A percentile compares a stretch with the other conserved stretches of the same genome.
These are phyloP conservation scores for Phoma sp. DNA, from an alignment of 2,329 filamentous ascomycete genomes.

Conservation along the genomic window DNA sequence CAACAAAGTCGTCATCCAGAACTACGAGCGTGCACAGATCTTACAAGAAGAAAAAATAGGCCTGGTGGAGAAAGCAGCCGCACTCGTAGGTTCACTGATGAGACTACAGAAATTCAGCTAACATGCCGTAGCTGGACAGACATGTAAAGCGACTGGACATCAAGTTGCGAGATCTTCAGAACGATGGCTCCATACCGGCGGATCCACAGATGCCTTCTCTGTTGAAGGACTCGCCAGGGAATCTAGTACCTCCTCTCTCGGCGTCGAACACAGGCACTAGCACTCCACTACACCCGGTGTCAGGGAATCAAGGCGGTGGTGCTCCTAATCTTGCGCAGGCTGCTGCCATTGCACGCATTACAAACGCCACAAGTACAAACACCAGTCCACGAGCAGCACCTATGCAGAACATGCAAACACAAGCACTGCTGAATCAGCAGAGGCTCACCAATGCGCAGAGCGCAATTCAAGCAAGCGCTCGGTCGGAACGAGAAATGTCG, in stretches of 20 bases:
- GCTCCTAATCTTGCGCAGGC: slow-evolving; percentile 59
- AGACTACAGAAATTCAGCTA: slow-evolving; percentile 3
- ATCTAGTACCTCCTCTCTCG: slow-evolving; percentile 57
- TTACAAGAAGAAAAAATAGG: slow-evolving; percentile 78
- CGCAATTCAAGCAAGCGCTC: slow-evolving; percentile 40
- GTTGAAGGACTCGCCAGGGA: slow-evolving; percentile 56
- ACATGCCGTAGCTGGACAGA: slow-evolving; percentile 58
- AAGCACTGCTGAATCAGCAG: slow-evolving; percentile 47
- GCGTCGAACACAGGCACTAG: slow-evolving; percentile 53
- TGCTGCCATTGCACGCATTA: slow-evolving; percentile 55
- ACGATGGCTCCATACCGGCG: slow-evolving; percentile 64
- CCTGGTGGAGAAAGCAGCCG: slow-evolving; percentile 68
- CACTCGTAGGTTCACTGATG: slow-evolving; percentile 58
- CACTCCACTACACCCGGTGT: slow-evolving; percentile 61
- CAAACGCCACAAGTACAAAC: slow-evolving; percentile 43
- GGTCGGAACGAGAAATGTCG: slow-evolving; percentile 60
- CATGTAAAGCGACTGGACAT: slow-evolving; percentile 69
- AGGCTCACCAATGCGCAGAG: slow-evolving; percentile 44
- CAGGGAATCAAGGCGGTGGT: slow-evolving; percentile 61
- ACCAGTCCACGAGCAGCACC: slow-evolving; percentile 38
- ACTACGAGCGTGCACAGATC: slow-evolving; percentile 71
- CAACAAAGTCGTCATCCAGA: slow-evolving; percentile 69
- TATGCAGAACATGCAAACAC: slow-evolving; percentile 46
- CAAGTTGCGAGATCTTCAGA: slow-evolving; percentile 65
- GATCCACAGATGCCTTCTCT: slow-evolving; percentile 67